phyloP scores from a whole-genome alignment of 257 asterid species.

The Dorcoceras hygrometricum region DNA sequence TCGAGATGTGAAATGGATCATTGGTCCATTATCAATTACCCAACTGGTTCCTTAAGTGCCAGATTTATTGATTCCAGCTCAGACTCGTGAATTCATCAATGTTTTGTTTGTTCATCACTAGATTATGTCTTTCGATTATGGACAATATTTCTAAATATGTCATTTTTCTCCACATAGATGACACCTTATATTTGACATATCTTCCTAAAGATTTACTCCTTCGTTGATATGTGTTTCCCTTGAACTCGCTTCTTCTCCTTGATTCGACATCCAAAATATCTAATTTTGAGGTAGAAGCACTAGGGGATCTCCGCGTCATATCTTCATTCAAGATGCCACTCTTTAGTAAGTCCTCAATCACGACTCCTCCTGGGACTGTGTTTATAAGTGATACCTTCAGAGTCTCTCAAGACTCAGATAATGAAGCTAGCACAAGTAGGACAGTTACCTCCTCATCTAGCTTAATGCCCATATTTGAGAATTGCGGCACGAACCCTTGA shows the following conservation, averaged over 20 bases:
- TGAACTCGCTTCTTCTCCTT: neutral
- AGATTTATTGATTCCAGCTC: too few species aligned
- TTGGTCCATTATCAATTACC: neutral
- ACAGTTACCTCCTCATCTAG: slow-evolving; percentile 17
- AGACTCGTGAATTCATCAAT: neutral
- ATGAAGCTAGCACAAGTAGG: neutral
- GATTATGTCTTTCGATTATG: neutral
- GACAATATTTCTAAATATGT: neutral
- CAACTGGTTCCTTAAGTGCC: too few species aligned
- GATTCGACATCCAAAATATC: neutral
- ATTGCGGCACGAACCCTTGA: neutral
- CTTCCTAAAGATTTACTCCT: too few species aligned
- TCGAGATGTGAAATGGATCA: neutral
- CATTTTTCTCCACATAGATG: neutral
- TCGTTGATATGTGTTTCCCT: too few species aligned
- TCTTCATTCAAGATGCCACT: slow-evolving; percentile 18
- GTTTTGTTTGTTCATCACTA: neutral
- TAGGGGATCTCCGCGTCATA: neutral
- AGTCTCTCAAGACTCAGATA: too few species aligned
- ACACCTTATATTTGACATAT: too few species aligned
- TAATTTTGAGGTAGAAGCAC: neutral
- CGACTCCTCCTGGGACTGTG: slow-evolving; percentile 1
- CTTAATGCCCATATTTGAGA: slow-evolving; percentile 9
- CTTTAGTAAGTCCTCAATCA: neutral
- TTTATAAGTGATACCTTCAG: neutral